Evolutionary conservation across 345 rosid genomes (phyloP).

Genomic region (Salix brachista): DNA sequence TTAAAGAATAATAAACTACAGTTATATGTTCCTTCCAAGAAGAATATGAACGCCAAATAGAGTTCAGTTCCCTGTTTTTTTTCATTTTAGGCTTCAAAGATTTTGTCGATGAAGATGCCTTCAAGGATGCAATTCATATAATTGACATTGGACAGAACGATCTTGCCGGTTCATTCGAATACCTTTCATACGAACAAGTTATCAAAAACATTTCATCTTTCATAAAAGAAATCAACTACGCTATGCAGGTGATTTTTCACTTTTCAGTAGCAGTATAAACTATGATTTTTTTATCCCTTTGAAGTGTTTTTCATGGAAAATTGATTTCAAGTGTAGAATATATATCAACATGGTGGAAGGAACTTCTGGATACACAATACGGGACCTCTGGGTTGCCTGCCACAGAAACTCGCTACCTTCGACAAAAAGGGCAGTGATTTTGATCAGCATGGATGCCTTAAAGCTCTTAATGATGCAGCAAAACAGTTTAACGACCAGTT

Average conservation of each 20-base stretch:
- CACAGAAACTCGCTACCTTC: constrained; percentile 40
- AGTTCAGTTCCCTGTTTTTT: neutral
- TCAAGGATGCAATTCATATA: constrained; percentile 47
- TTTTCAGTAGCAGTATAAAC: neutral
- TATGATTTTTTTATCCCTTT: neutral
- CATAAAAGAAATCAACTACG: constrained; percentile 46
- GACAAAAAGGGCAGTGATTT: constrained; percentile 31
- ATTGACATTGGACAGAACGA: constrained; percentile 75
- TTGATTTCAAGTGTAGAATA: constrained; percentile 19
- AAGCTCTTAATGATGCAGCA: constrained; percentile 50
- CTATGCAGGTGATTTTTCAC: constrained; percentile 37
- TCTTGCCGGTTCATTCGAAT: constrained; percentile 31
- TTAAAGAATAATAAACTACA: too few relatives aligned
- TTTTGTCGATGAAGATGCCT: constrained; percentile 39
- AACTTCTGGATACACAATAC: constrained; percentile 69
- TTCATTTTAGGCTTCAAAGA: constrained; percentile 27
- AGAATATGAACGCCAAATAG: neutral
- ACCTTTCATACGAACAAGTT: constrained; percentile 37
- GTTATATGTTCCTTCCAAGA: too few relatives aligned
- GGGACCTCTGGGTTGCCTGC: constrained; percentile 70
- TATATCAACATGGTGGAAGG: constrained; percentile 50
- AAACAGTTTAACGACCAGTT: constrained; percentile 45
- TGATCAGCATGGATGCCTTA: constrained; percentile 57
- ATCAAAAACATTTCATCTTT: constrained; percentile 42
- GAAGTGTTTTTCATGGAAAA: neutral